These are phyloP conservation scores for Plasmodium yoelii DNA, from an alignment of 169 alveolate genomes.

Conservation along the genomic window DNA sequence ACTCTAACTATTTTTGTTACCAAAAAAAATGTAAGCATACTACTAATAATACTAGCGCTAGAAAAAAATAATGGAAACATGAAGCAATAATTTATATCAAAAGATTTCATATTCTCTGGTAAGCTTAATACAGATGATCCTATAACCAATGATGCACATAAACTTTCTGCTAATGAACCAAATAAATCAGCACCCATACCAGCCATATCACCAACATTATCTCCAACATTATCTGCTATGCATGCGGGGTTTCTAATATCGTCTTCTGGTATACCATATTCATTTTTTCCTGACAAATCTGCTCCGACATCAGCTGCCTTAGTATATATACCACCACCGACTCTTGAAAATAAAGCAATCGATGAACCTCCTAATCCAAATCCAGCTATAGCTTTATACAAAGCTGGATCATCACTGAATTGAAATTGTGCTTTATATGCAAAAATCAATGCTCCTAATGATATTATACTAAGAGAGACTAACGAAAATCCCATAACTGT, in stretches of 20 bases:
- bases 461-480: constrained; percentile 88
- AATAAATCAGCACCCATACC: constrained; percentile 96
- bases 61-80: constrained; percentile 85
- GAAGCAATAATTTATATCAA: constrained; percentile 80
- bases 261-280: constrained; percentile 92
- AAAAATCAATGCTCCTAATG: constrained; percentile 79
- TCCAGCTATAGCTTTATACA: constrained; percentile 91
- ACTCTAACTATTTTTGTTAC: constrained; percentile 83
- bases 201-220: constrained; percentile 95
- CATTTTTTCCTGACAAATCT: constrained; percentile 93
- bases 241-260: constrained; percentile 94
- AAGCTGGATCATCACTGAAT: constrained; percentile 17
- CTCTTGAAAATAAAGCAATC: constrained; percentile 94
- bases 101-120: neutral
- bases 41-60: constrained; percentile 88
- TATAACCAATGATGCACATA: constrained; percentile 93
- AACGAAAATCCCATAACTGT: constrained; percentile 91
- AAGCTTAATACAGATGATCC: constrained; percentile 85
- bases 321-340: constrained; percentile 96
- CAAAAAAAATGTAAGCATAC: constrained; percentile 84
- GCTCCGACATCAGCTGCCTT: constrained; percentile 96
- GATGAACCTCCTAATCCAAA: constrained; percentile 92
- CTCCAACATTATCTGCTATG: constrained; percentile 96
- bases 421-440: constrained; percentile 76
- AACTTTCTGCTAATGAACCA: constrained; percentile 94